Percentiles rank a stretch among this genome's conserved stretches.
Conservation (phyloP, 306 rosid species). For the Quercus suber region DNA sequence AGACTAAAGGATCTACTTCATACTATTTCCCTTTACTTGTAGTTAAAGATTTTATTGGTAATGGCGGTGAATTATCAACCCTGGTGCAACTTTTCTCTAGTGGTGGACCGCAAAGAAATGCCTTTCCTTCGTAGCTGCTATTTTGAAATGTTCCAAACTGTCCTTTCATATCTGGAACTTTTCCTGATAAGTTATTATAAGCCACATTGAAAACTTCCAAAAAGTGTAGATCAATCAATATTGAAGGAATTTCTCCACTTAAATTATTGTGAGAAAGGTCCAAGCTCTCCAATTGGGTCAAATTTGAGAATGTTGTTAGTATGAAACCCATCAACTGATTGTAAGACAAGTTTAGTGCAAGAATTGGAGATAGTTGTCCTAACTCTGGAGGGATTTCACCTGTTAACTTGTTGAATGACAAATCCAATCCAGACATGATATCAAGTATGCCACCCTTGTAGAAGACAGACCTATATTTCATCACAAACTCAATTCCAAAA, state of each 20-base stretch:
- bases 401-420: conserved; percentile 13
- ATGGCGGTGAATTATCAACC: too few relatives aligned
- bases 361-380: conserved; percentile 1
- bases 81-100: not conserved
- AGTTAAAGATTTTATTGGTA: too few relatives aligned
- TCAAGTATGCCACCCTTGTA: conserved; percentile 12
- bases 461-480: conserved; percentile 3
- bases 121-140: conserved; percentile 10
- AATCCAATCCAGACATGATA: conserved; percentile 15
- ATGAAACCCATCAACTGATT: conserved; percentile 2
- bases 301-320: conserved; percentile 4
- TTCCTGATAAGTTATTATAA: conserved; percentile 13
- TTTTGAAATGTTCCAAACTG: conserved; percentile 17
- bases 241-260: conserved; percentile 19
- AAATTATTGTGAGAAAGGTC: conserved; percentile 26
- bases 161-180: not conserved
- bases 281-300: conserved; percentile 7
- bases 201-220: conserved; percentile 20
- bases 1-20: too few relatives aligned
- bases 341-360: conserved; percentile 18
- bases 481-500: conserved; percentile 13
- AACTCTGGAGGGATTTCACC: conserved; percentile 16
- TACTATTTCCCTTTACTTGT: too few relatives aligned
- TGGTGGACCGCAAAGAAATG: not conserved
- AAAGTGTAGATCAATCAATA: not conserved